Evolutionary conservation across 345 rosid genomes (phyloP), one percentile per base, ranked within the genome.

Genomic region (Acer campestre): DNA sequence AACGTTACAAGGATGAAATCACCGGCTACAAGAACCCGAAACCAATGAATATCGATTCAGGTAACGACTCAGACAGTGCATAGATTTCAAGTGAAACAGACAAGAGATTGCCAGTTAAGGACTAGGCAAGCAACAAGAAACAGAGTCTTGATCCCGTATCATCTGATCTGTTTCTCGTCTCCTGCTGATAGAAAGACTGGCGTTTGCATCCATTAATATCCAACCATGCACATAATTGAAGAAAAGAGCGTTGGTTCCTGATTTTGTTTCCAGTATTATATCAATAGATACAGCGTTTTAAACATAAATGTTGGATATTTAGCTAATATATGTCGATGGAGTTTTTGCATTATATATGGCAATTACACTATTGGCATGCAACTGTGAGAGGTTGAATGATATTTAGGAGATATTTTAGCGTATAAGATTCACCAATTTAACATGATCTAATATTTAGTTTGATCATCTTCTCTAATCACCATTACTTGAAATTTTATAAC

Each of bases 11-110:
- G 67, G 98, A 90, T 12, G 89, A 88, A 84, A 79, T 87, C 18
- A 88, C 82, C 53, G 93, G 86, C 55, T 95, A 93, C 88, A 93
- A 88, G 80, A 94, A 89, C 75, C 88, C 91, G 13, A 94, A 88
- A 72, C 87, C 97, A 7, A 85, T 88, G 95, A 77, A 84, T 48
- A 56, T 90, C 10, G 92, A 92, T 83, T 92, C 94, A 0, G 97
- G 84, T 40, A 81, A 84, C 18, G 89, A 86, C 2, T 86, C 89
- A 0, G 87, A 78, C 77, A 66, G 76, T 38, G 76, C 25, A 51
- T 78, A 71, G 76, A 63, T 78, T 59, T 27, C 31, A 42, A 48
- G 11, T 5, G n/a, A 20, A 64, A 49, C 20, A 27, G 2, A 4
- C 69, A 17, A 11, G 18, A 31, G 65, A 48, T 6, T 25, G 46